Base-by-base conservation (phyloP, 2,329 filamentous ascomycete species). In the Verticillium alfalfae region DNA sequence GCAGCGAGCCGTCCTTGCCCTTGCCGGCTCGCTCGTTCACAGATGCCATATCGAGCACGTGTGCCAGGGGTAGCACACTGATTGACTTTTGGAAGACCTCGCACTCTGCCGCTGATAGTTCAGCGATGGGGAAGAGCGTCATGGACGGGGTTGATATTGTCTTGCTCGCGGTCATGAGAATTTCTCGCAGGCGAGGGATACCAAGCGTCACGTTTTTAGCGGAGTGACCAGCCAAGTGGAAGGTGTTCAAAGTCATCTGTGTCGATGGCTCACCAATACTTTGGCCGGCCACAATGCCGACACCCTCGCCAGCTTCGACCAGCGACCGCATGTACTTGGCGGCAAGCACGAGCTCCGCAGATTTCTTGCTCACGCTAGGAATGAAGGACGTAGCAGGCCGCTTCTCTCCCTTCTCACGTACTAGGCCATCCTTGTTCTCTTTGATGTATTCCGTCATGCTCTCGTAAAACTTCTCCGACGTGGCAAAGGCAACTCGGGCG, bases 191-290 rank as follows among this genome's bases (percentile, higher is more conserved):
- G 78, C 95, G 92, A 63, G 95, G 95, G 72, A 99, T 98, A 91
- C 95, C 95, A 22, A 97, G 85, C 0, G 95, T 99, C 72, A 99
- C 96, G 84, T 99, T 99, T 83, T 97, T 98, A 36, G 95, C 90
- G 22, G 95, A 93, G 81, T 98, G 94, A 71, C 95, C 95, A 75
- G 95, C 95, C 85, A 99, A 91, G 84, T 99, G 95, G 86, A 99
- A 99, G 34, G 96, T 99, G 78, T 99, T 99, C 61, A 99, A 81
- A 8, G 96, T 99, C 96, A 99, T 99, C 75, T 99, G 95, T 12
- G 95, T 99, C 2, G 93, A 97, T 9, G 96, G 95, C 73, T 99
- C 96, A 72, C 95, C 95, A 52, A 99, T 88, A 37, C 94, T 98
- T 76, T 99, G 95, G 10, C 93, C 93, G 58, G 96, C 96, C 63